Conservation (phyloP, 129 eudicot species). For the Escallonia herrerae region DNA sequence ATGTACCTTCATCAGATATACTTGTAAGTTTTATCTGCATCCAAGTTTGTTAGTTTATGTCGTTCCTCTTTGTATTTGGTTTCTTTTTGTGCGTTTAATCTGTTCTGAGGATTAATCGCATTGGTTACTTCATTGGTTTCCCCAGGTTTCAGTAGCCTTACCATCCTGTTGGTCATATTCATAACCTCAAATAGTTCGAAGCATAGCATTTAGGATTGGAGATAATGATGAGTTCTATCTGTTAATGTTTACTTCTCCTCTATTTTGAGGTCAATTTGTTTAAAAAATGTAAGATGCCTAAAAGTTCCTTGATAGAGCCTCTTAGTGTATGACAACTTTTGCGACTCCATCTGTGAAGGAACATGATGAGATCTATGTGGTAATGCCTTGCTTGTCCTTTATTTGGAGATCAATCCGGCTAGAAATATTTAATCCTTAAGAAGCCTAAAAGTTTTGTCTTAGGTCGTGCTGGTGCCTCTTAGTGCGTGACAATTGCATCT, state of each 20-base stretch:
- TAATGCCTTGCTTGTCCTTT: not conserved
- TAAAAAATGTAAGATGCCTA: too few relatives aligned
- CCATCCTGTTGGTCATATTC: not conserved
- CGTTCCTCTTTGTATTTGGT: not conserved
- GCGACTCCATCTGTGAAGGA: too few relatives aligned
- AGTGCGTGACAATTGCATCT: too few relatives aligned
- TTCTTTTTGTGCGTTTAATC: not conserved
- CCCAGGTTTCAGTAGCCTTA: not conserved
- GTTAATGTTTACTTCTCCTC: too few relatives aligned
- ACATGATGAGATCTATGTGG: too few relatives aligned
- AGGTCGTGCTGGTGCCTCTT: too few relatives aligned
- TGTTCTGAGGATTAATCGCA: not conserved
- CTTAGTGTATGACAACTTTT: too few relatives aligned
- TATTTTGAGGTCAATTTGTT: too few relatives aligned
- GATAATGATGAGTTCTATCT: too few relatives aligned
- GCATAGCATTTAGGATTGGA: not conserved
- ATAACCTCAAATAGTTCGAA: slow-evolving; percentile 1
- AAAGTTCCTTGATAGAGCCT: too few relatives aligned
- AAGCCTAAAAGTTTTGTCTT: not conserved
- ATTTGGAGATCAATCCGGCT: not conserved
- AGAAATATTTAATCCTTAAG: not conserved
- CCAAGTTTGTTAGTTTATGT: not conserved
- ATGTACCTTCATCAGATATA: slow-evolving; percentile 74
- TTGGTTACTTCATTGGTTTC: not conserved
- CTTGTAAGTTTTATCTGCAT: slow-evolving; percentile 41